Evolutionary conservation across 768 basidiomycete genomes (phyloP), one percentile per base, ranked within the genome.

Genomic region (Pulveroboletus sp.): DNA sequence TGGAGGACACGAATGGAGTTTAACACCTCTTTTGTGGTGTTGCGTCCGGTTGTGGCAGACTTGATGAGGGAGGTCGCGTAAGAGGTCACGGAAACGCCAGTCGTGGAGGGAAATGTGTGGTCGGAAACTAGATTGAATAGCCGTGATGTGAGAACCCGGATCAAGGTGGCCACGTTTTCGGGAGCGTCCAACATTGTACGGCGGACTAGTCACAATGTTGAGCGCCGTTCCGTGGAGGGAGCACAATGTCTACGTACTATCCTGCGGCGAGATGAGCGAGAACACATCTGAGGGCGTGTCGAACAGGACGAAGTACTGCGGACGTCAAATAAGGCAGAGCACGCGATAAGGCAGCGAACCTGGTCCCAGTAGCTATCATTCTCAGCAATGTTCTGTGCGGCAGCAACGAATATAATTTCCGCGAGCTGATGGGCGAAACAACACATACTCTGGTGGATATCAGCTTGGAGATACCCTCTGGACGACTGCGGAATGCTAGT

Each of bases 1-100:
- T 91, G 86, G 17, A 99, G 78, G 8, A 97, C 81, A 24, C 95
- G 80, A n/a, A 97, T 64, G 63, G 93, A 93, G 62, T 96, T 98
- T 38, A 99, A 75, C 5, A 85, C 90, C 65, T 97, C 87, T 57
- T 86, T 91, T 2, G 87, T 86, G 24, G 92, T 73, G 58, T 82
- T 89, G 54, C 79, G 76, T 52, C 81, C 83, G 6, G 73, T 53
- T 7, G 73, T 66, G 17, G 74, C 71, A 10, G 76, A 71, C 57
- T 83, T 86, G 55, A 89, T 85, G 59, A 90, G 74, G 1, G 86
- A 83, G 1, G 82, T 76, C 4, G 86, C 82, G 55, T 86, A 81
- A 11, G 85, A 80, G 8, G 83, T 70, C 34, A 88, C 78, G 20
- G 82, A 80, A 10, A 74, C 71, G 51, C 71, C 73, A 1, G 76